Evolutionary conservation across 345 rosid genomes (phyloP), one percentile per base, ranked within the genome.

Genomic region (Eucalyptus pauciflora): DNA sequence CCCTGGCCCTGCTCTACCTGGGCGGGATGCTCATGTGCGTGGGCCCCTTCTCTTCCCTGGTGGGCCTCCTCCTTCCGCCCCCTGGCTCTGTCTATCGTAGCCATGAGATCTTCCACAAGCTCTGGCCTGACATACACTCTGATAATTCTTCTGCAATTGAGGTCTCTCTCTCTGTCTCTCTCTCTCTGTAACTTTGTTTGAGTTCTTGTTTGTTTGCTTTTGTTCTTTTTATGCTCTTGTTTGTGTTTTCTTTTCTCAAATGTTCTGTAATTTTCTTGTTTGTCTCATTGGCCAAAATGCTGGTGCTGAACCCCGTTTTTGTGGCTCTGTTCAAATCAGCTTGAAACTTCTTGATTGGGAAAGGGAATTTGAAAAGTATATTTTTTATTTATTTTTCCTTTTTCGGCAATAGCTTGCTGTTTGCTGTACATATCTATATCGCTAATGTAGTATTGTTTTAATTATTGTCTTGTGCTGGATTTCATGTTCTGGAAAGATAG

Each of bases 61-160:
- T 94, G 71, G 94, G 94, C 67, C 93, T 89, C 88, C 83, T 92
- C 87, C 83, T 92, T 83, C 69, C 92, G 71, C 80, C 90, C 89
- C 98, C 99, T 86, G 98, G 97, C 46, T 94, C 97, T 54, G 96
- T 95, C 69, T 97, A 97, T 69, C 94, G 97, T 81, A 97, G 98
- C 93, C 96, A 94, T 86, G 92, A 94, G 91, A 91, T 95, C 92
- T 96, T 96, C 90, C 87, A 85, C 71, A 93, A 93, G 91, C 95
- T 97, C 45, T 94, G 96, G 97, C 92, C 92, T 90, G 94, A 96
- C 71, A 95, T 97, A 88, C 89, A 86, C n/a, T 89, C 93, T 41
- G 98, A 96, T 86, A 96, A 97, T 92, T 94, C 95, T 50, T 94
- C 97, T 33, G 89, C 95, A 27, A 86, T 95, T 87, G 91, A 96